Evolutionary conservation across 257 asterid genomes (phyloP), one percentile per base, ranked within the genome.

Genomic region (Salvia rosmarinus): DNA sequence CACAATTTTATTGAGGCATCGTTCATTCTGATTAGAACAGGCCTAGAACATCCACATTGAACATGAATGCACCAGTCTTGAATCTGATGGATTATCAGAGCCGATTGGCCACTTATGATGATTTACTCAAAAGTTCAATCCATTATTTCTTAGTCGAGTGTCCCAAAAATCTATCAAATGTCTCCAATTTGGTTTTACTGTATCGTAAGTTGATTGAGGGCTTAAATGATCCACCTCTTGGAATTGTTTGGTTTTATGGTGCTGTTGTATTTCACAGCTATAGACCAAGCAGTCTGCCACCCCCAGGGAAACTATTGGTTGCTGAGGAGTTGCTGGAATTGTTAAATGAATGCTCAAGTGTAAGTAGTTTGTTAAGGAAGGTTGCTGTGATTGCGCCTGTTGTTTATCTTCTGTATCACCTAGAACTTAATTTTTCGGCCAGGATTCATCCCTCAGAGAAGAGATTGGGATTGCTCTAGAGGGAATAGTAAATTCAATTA

Each of bases 361-460:
- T 16, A 14, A 54, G 79, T 75, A 21, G 7, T n/a, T 51, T 64
- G 51, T 52, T 78, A 64, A 75, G 61, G 47, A 74, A 71, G 74
- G 60, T 82, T 42, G 81, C 77, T 57, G 51, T 72, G 42, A 49
- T 82, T 59, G 83, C 65, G 32, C 83, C 79, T 20, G 61, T 78
- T 14, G 66, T 75, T 66, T 75, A 56, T 73, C 49, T 64, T 21
- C 62, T 76, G 65, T 52, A 64, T 70, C 79, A 43, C 42, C 73
- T 78, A 28, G 71, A 44, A 28, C 2, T 71, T 47, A 59, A 60
- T 40, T 70, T 60, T 44, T 78, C 78, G 5, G 67, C 50, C 30
- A 46, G 13, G 74, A 80, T 64, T 71, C 25, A 57, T 49, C 70
- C 39, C 68, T 71, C 52, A 35, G 73, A 70, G 75, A 51, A n/a